Percentiles rank a stretch among this genome's conserved stretches.
These are phyloP conservation scores for Onygena corvina DNA, from an alignment of 2,329 filamentous ascomycete genomes.

Conservation along the genomic window DNA sequence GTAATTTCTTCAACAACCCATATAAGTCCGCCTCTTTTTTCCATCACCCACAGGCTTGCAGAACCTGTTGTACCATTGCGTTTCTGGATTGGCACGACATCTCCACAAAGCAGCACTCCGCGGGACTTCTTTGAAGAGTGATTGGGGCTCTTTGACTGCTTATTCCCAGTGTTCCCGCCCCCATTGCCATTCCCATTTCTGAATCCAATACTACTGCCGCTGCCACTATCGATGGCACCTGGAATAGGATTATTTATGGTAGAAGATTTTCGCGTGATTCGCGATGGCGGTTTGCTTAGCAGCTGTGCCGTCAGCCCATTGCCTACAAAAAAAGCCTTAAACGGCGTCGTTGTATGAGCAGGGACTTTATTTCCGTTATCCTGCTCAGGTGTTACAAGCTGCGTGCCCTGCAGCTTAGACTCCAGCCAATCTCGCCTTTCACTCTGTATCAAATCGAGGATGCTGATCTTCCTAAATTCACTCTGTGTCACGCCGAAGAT, in stretches of 20 bases:
- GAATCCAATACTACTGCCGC: no score
- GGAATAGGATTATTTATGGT: slow-evolving; percentile 47
- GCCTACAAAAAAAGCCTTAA: slow-evolving; percentile 48
- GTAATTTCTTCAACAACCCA: slow-evolving; percentile 98
- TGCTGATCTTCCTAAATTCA: slow-evolving; percentile 87
- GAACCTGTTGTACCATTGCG: slow-evolving; percentile 84
- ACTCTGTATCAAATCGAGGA: slow-evolving; percentile 84
- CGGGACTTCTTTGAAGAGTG: slow-evolving; percentile 65
- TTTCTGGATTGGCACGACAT: slow-evolving; percentile 97
- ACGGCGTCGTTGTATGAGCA: slow-evolving; percentile 29
- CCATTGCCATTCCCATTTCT: slow-evolving; percentile 15
- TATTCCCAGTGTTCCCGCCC: background rate
- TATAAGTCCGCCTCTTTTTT: slow-evolving; percentile 84
- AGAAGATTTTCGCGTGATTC: slow-evolving; percentile 39
- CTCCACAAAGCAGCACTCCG: slow-evolving; percentile 84
- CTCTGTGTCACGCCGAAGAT: slow-evolving; percentile 98
- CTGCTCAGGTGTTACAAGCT: slow-evolving; percentile 44
- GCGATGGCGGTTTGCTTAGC: slow-evolving; percentile 65
- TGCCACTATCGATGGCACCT: no score
- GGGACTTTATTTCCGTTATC: slow-evolving; percentile 18
- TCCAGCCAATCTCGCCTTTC: slow-evolving; percentile 84
- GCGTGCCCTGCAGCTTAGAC: slow-evolving; percentile 53
- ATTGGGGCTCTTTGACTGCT: slow-evolving; percentile 48
- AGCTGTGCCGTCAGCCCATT: slow-evolving; percentile 79
- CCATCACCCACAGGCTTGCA: slow-evolving; percentile 96